A percentile compares a stretch with the other conserved stretches of the same genome.
Conservation (phyloP, 352 stramenopile genomes). For the Pilasporangium apinafurcum region DNA sequence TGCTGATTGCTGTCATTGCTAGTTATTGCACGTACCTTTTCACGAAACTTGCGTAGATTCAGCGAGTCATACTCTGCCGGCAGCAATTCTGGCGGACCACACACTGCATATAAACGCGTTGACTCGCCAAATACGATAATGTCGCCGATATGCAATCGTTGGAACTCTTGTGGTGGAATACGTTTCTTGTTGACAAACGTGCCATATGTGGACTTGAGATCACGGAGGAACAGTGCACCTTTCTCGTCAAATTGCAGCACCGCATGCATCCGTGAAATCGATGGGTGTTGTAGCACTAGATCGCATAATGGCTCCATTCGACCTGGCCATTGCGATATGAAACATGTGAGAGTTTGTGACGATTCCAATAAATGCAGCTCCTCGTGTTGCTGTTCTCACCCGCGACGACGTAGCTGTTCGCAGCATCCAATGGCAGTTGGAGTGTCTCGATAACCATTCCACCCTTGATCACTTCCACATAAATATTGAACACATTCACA, state of each 20-base stretch:
- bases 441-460: constrained; percentile 48
- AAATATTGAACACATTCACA: constrained; percentile 44
- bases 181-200: constrained; percentile 84
- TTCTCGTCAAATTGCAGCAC: constrained; percentile 62
- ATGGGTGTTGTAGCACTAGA: constrained; percentile 64
- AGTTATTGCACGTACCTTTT: constrained; percentile 12
- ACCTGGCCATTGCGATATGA: constrained; percentile 3
- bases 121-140: constrained; percentile 86
- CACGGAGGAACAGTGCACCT: constrained; percentile 63
- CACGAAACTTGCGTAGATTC: constrained; percentile 28
- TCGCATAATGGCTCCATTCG: constrained; percentile 63
- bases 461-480: constrained; percentile 65
- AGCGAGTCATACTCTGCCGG: constrained; percentile 73
- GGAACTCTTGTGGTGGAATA: constrained; percentile 30
- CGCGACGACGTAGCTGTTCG: constrained; percentile 37
- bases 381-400: too few species aligned
- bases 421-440: constrained; percentile 15
- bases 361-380: background rate
- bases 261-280: constrained; percentile 71
- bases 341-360: background rate
- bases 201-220: constrained; percentile 77
- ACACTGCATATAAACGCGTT: constrained; percentile 74
- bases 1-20: too few species aligned
- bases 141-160: constrained; percentile 73
- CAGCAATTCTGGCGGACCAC: constrained; percentile 55